These are phyloP conservation scores for Tolypocladium pustulatum DNA, from an alignment of 2,329 filamentous ascomycete genomes.

Conservation along the genomic window DNA sequence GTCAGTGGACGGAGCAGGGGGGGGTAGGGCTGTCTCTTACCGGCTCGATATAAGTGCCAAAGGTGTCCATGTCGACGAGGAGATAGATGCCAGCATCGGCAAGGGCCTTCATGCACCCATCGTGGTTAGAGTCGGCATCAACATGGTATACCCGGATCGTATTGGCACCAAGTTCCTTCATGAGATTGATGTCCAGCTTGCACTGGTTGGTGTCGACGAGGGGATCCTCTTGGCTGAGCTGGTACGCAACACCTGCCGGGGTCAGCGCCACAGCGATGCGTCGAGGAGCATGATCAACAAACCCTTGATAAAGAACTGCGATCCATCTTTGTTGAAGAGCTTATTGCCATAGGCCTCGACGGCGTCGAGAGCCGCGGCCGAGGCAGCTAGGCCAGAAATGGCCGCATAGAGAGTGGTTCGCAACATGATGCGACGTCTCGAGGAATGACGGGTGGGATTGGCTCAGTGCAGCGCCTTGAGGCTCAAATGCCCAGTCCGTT, in stretches of 20 bases:
- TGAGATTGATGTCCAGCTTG: constrained; percentile 61
- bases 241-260: constrained; percentile 60
- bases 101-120: constrained; percentile 72
- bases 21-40: constrained; percentile 23
- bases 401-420: constrained; percentile 15
- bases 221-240: constrained; percentile 56
- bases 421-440: neutral
- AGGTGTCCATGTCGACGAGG: constrained; percentile 74
- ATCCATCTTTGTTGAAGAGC: constrained; percentile 72
- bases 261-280: neutral
- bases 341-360: constrained; percentile 60
- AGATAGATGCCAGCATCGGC: constrained; percentile 73
- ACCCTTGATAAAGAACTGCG: constrained; percentile 82
- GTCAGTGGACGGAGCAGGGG: neutral
- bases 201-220: constrained; percentile 69
- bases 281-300: neutral
- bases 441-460: neutral
- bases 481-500: neutral
- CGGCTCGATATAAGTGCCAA: constrained; percentile 56
- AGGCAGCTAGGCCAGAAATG: constrained; percentile 21
- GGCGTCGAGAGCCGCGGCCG: constrained; percentile 31
- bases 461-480: neutral
- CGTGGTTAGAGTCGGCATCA: constrained; percentile 59
- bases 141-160: constrained; percentile 85
- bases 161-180: constrained; percentile 74